Percentiles rank a stretch among this genome's conserved stretches.
phyloP scores from a whole-genome alignment of 257 asterid species.

The Salvia hispanica region DNA sequence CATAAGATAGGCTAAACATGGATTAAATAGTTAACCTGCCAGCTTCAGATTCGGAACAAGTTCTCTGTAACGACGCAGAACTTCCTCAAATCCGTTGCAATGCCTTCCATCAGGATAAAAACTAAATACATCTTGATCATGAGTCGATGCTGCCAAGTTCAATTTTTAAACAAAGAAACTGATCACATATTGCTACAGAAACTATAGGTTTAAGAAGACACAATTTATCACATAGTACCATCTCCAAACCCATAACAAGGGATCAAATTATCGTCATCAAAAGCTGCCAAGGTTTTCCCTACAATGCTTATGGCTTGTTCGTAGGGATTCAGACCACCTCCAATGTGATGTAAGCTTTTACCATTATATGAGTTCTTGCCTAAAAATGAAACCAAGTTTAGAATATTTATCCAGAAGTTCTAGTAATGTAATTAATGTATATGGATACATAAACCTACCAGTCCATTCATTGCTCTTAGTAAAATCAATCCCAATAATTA shows the following conservation, averaged over 20 bases:
- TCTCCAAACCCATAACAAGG: constrained; percentile 65
- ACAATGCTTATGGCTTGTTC: constrained; percentile 58
- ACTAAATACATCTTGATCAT: constrained; percentile 85
- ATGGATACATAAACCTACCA: constrained; percentile 33
- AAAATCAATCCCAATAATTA: constrained; percentile 64
- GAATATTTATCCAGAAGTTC: constrained; percentile 24
- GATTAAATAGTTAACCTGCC: constrained; percentile 53
- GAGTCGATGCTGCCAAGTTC: constrained; percentile 68
- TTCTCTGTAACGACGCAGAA: constrained; percentile 72
- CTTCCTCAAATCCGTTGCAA: constrained; percentile 89
- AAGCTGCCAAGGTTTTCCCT: constrained; percentile 56
- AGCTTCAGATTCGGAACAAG: constrained; percentile 66
- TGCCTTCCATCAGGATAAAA: constrained; percentile 69
- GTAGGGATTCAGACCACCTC: constrained; percentile 50
- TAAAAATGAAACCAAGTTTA: constrained; percentile 28
- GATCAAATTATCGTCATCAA: constrained; percentile 61
- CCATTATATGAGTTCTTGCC: constrained; percentile 49
- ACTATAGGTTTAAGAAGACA: constrained; percentile 11
- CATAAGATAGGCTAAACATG: constrained; percentile 12
- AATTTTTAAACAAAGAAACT: constrained; percentile 8
- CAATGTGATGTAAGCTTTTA: constrained; percentile 51
- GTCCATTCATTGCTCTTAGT: constrained; percentile 74
- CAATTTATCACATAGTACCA: constrained; percentile 35
- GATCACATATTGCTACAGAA: background rate
- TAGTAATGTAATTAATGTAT: constrained; percentile 5